Evolutionary conservation across 495 filamentous ascomycete genomes (phyloP).

Genomic region (Hyaloscypha variabilis): DNA sequence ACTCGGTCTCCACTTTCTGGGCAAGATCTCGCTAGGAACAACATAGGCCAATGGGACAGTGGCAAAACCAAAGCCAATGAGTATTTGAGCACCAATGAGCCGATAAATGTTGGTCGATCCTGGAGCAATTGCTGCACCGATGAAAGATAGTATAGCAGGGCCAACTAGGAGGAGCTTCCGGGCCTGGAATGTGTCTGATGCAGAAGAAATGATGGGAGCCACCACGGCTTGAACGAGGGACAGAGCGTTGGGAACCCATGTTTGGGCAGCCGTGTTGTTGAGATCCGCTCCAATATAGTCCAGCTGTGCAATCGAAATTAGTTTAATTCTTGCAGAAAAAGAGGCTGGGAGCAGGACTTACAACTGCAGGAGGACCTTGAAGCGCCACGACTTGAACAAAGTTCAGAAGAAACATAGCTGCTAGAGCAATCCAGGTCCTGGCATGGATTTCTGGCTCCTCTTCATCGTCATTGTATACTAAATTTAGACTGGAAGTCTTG

Average conservation of each 20-base stretch:
- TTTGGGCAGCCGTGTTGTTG: slow-evolving; percentile 13
- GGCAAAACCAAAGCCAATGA: slow-evolving; percentile 34
- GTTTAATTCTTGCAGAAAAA: background rate
- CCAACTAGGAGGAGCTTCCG: slow-evolving; percentile 37
- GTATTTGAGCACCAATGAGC: slow-evolving; percentile 33
- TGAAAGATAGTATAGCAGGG: slow-evolving; percentile 33
- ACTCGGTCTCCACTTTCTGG: slow-evolving; percentile 32
- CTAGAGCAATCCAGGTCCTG: slow-evolving; percentile 2
- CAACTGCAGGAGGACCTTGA: slow-evolving; percentile 13
- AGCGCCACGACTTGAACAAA: slow-evolving; percentile 8
- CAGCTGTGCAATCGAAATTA: background rate
- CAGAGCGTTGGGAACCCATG: slow-evolving; percentile 35
- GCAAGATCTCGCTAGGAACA: slow-evolving; percentile 37
- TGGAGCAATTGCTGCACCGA: slow-evolving; percentile 33
- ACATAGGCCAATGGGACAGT: slow-evolving; percentile 36
- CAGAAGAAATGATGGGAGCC: slow-evolving; percentile 36
- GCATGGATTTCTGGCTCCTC: slow-evolving; percentile 9
- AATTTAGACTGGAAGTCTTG: background rate
- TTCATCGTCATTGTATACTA: slow-evolving; percentile 5
- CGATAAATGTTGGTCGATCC: slow-evolving; percentile 33
- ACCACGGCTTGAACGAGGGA: slow-evolving; percentile 36
- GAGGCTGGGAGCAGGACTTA: too few relatives aligned
- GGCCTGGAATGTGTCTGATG: slow-evolving; percentile 37
- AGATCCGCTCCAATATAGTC: slow-evolving; percentile 32
- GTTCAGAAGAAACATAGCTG: slow-evolving; percentile 8